These are phyloP conservation scores for Cladosporium oxysporum DNA, from an alignment of 2,329 filamentous ascomycete genomes.

Conservation along the genomic window DNA sequence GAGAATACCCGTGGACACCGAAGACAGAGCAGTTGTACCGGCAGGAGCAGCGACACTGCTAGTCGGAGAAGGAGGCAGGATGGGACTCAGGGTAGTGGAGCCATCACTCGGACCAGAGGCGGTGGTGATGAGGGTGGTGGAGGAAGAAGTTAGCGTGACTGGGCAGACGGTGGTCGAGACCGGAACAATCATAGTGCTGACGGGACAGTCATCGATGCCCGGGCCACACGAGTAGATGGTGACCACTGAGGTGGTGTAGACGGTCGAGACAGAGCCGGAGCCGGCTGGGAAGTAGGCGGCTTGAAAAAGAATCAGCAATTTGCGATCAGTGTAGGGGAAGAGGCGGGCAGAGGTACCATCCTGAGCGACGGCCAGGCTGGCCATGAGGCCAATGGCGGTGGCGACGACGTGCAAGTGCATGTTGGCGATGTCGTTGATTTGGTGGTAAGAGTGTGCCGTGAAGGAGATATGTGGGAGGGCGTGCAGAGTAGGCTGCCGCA, in stretches of 20 bases:
- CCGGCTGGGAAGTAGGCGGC: constrained; percentile 35
- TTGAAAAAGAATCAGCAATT: neutral
- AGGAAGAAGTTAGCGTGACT: constrained; percentile 36
- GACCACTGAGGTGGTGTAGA: constrained; percentile 46
- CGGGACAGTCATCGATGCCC: constrained; percentile 43
- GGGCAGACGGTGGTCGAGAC: constrained; percentile 49
- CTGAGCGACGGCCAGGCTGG: neutral
- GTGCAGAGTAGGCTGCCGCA: no score
- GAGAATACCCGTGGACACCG: constrained; percentile 16
- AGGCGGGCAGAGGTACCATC: neutral
- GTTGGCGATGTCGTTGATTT: neutral
- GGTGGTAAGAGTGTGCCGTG: neutral
- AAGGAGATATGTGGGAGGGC: neutral
- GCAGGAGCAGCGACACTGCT: neutral
- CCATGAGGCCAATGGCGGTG: constrained; percentile 4
- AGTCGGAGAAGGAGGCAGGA: constrained; percentile 16
- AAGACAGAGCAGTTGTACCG: constrained; percentile 1
- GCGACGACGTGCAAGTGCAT: constrained; percentile 2
- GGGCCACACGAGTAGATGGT: constrained; percentile 46
- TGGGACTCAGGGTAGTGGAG: constrained; percentile 1
- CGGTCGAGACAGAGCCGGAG: constrained; percentile 40
- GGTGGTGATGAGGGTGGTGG: constrained; percentile 20
- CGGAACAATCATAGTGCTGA: constrained; percentile 43
- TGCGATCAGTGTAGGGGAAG: neutral
- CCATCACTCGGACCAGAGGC: neutral